Evolutionary conservation across 225 moss, liverwort and hornwort genomes (phyloP), one percentile per base, ranked within the genome.

Genomic region (Anthoceros angustus): DNA sequence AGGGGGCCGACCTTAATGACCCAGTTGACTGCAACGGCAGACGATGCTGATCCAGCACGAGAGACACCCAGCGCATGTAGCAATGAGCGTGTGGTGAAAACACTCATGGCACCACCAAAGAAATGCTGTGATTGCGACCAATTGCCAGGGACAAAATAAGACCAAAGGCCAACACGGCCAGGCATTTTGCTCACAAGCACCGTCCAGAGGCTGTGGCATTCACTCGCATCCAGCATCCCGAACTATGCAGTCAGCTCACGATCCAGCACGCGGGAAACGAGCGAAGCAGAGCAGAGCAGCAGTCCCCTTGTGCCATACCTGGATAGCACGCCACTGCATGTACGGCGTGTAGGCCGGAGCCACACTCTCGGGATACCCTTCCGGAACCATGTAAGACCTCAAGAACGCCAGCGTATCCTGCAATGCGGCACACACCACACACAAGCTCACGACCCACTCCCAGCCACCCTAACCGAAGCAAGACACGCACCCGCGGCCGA

Each of bases 271-370:
- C 10, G 65, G 39, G 2, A 3, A 67, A 40, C 9, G 70, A 76
- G 68, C 16, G 5, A 5, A 55, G 21, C 21, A 5, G 18, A 55
- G 18, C 18, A 5, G 21, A 55, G 21, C 50, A 15, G 50, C n/a
- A n/a, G 50, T 1, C 16, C 50, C 64, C 64, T 38, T 18, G 2
- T 24, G 25, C 39, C 40, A 48, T 74, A 95, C 94, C 88, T 95
- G 98, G 50, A 92, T 85, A 64, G 98, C 92, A 66, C 98, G 88
- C 98, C 98, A 98, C 75, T 98, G 83, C 98, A 98, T 98, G 63
- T 98, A 98, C 32, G 98, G 98, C 8, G 84, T 86, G 67, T 98
- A 98, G 5, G 98, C 92, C 55, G 92, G 84, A n/a, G 89, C 78
- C 23, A 98, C 92, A 68, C 87, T 98, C 14, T 80, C 87, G 25